Evolutionary conservation across 2,329 filamentous ascomycete species (phyloP).

Genomic region (Fonsecaea multimorphosa): DNA sequence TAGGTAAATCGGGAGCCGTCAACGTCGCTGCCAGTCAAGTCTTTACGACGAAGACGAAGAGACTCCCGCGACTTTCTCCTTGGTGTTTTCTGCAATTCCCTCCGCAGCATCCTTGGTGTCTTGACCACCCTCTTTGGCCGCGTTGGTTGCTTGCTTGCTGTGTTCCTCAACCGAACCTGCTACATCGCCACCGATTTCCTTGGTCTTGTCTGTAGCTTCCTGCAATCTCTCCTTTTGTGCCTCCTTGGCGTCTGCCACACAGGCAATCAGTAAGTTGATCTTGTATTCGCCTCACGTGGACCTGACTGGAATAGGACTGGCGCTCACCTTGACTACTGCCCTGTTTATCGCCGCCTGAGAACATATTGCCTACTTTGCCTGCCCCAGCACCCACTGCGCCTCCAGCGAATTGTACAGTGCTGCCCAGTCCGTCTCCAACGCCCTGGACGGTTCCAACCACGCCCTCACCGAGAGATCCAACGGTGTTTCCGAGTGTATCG

Average conservation of each 20-base stretch:
- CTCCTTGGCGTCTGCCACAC: slow-evolving; percentile 19
- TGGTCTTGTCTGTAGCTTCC: slow-evolving; percentile 21
- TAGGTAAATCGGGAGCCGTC: too few relatives aligned
- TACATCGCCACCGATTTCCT: slow-evolving; percentile 28
- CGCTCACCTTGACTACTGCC: slow-evolving; percentile 22
- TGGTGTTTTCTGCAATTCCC: slow-evolving; percentile 20
- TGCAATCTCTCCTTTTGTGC: slow-evolving; percentile 24
- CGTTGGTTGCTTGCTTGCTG: slow-evolving; percentile 26
- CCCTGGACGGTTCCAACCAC: slow-evolving; percentile 33
- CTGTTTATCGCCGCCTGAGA: slow-evolving; percentile 24
- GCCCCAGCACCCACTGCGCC: slow-evolving; percentile 35
- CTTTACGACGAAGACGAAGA: slow-evolving; percentile 29
- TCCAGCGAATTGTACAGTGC: slow-evolving; percentile 35
- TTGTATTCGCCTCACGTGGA: background rate
- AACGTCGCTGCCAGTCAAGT: background rate
- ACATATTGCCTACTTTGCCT: slow-evolving; percentile 33
- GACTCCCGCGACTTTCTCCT: slow-evolving; percentile 31
- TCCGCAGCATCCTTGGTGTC: slow-evolving; percentile 11
- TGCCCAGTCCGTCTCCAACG: slow-evolving; percentile 35
- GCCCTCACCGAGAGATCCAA: slow-evolving; percentile 33
- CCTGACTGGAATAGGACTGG: too few relatives aligned
- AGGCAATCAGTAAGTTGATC: background rate
- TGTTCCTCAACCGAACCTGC: slow-evolving; percentile 20
- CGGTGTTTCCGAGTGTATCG: slow-evolving; percentile 36
- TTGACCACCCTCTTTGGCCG: slow-evolving; percentile 21